Evolutionary conservation across 2,329 filamentous ascomycete species (phyloP).

Genomic region (Paraphaeosphaeria minitans): DNA sequence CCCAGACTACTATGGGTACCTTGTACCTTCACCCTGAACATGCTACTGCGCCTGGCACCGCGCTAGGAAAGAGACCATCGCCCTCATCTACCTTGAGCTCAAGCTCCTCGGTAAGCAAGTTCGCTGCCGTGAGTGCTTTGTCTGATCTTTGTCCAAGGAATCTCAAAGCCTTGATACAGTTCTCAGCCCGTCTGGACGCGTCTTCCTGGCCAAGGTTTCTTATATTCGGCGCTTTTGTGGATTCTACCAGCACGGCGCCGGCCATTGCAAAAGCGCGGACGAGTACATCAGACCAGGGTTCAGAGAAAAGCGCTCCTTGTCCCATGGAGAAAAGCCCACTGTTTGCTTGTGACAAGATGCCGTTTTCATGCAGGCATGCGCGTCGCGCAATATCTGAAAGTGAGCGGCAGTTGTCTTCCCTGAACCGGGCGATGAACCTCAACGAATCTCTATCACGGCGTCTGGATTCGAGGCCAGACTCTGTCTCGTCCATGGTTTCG

Average conservation of each 20-base stretch:
- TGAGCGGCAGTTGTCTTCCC: constrained; percentile 52
- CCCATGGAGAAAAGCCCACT: constrained; percentile 58
- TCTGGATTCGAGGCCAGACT: constrained; percentile 27
- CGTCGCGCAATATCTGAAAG: constrained; percentile 57
- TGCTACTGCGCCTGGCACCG: constrained; percentile 10
- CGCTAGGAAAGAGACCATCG: constrained; percentile 28
- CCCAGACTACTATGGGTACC: neutral
- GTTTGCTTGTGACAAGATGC: constrained; percentile 36
- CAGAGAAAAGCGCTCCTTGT: constrained; percentile 62
- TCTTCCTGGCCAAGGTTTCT: constrained; percentile 23
- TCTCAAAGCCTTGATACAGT: constrained; percentile 60
- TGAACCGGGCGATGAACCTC: constrained; percentile 49
- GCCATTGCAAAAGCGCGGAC: constrained; percentile 60
- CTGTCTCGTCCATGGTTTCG: constrained; percentile 55
- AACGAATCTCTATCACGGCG: constrained; percentile 32
- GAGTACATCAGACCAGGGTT: constrained; percentile 64
- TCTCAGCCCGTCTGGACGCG: constrained; percentile 49
- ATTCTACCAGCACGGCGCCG: constrained; percentile 48
- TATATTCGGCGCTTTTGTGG: constrained; percentile 26
- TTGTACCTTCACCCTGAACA: neutral
- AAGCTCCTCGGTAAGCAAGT: constrained; percentile 44
- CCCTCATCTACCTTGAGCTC: constrained; percentile 30
- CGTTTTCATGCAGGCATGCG: constrained; percentile 45
- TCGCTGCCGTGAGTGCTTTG: constrained; percentile 52
- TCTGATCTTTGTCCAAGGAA: constrained; percentile 63